These are phyloP conservation scores for Phoma sp. DNA, from an alignment of 2,329 filamentous ascomycete species.

Conservation along the genomic window DNA sequence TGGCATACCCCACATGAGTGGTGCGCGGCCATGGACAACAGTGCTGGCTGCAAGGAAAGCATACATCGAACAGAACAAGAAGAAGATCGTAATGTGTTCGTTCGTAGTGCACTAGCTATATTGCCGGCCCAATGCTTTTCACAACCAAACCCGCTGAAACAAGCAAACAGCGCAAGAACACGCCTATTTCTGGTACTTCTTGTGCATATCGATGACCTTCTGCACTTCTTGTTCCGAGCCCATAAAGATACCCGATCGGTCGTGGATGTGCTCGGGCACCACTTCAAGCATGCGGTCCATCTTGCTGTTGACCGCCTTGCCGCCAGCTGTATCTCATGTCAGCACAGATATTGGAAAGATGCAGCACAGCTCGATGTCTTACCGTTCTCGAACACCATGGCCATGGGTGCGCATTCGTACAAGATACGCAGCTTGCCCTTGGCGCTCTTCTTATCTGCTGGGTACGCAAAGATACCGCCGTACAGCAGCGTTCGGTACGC, in stretches of 20 bases:
- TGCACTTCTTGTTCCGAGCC: conserved; percentile 94
- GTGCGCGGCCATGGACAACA: neutral
- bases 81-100: conserved; percentile 2
- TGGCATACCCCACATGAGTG: neutral
- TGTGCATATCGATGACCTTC: conserved; percentile 88
- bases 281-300: conserved; percentile 92
- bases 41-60: no score
- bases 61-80: neutral
- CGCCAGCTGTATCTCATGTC: conserved; percentile 69
- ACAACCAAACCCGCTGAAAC: conserved; percentile 4
- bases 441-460: conserved; percentile 95
- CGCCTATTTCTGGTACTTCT: conserved; percentile 56
- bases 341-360: conserved; percentile 15
- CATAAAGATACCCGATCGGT: conserved; percentile 93
- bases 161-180: neutral
- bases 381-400: conserved; percentile 98
- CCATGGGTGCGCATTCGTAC: conserved; percentile 99
- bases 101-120: conserved; percentile 6
- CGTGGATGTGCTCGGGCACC: conserved; percentile 90
- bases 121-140: conserved; percentile 10
- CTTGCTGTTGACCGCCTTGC: conserved; percentile 87
- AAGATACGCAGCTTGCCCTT: conserved; percentile 98
- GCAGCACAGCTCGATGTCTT: conserved; percentile 47
- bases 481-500: conserved; percentile 95
- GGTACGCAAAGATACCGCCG: conserved; percentile 96